These are phyloP conservation scores for Whalleya microplaca DNA, from an alignment of 2,329 filamentous ascomycete genomes.

Conservation along the genomic window DNA sequence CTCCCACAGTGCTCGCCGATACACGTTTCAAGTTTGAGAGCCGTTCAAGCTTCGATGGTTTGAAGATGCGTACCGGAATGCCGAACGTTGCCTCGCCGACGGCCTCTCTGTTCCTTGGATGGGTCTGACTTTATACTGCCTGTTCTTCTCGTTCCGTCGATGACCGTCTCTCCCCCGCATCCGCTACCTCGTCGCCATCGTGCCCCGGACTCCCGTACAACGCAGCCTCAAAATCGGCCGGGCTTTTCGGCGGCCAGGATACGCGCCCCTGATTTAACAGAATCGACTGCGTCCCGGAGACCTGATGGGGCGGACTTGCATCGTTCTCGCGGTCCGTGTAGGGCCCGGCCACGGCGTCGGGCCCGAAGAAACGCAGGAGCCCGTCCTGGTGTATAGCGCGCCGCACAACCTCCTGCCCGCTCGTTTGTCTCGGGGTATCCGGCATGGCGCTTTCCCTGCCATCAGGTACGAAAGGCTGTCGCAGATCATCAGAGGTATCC, in stretches of 20 bases:
- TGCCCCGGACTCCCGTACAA: background rate
- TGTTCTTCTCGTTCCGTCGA: too few species aligned
- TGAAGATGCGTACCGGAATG: too few species aligned
- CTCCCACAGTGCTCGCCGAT: too few species aligned
- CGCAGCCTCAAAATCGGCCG: conserved; percentile 20
- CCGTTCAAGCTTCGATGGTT: too few species aligned
- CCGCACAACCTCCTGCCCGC: conserved; percentile 25
- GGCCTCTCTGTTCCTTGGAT: too few species aligned
- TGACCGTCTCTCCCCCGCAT: background rate
- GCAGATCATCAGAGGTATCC: too few species aligned
- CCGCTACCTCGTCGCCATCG: background rate
- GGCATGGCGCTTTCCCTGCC: conserved; percentile 36
- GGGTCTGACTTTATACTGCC: too few species aligned
- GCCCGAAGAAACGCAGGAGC: conserved; percentile 48
- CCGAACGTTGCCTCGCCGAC: too few species aligned
- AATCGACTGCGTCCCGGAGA: conserved; percentile 33
- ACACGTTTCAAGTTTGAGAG: too few species aligned
- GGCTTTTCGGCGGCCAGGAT: conserved; percentile 12
- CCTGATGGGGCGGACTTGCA: conserved; percentile 9
- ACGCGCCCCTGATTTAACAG: conserved; percentile 36
- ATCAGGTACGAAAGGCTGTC: conserved; percentile 12
- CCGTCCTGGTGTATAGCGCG: conserved; percentile 33
- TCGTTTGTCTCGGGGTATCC: conserved; percentile 36
- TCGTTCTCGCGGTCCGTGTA: conserved; percentile 44
- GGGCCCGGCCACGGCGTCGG: conserved; percentile 49